These are phyloP conservation scores for Stylosanthes scabra DNA, from an alignment of 331 rosid genomes.

Conservation along the genomic window DNA sequence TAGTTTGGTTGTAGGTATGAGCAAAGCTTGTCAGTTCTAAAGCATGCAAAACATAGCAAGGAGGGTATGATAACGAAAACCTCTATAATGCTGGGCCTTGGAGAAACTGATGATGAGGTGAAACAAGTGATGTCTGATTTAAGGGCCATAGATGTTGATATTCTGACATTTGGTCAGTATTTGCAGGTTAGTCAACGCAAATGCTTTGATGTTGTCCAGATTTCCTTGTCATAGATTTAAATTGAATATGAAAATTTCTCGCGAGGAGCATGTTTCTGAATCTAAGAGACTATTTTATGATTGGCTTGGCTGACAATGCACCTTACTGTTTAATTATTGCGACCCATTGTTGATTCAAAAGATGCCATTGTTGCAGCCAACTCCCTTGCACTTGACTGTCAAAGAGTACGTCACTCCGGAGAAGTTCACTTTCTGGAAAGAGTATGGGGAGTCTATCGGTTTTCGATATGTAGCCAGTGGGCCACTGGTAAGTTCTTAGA, in stretches of 20 bases:
- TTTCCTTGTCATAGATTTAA: conserved; percentile 24
- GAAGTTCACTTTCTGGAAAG: conserved; percentile 90
- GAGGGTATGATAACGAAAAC: conserved; percentile 92
- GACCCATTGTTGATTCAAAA: conserved; percentile 21
- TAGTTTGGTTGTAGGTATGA: conserved; percentile 66
- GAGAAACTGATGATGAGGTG: conserved; percentile 92
- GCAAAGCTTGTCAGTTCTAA: conserved; percentile 86
- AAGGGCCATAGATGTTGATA: conserved; percentile 86
- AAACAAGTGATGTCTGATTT: conserved; percentile 80
- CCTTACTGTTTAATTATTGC: not conserved
- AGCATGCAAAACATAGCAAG: conserved; percentile 79
- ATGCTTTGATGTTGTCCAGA: conserved; percentile 23
- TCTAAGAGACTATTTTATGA: not conserved
- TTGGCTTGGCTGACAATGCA: conserved; percentile 20
- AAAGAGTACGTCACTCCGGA: conserved; percentile 90
- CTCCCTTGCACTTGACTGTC: conserved; percentile 93
- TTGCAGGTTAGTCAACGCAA: conserved; percentile 74
- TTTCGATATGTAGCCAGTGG: conserved; percentile 96
- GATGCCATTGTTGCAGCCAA: conserved; percentile 69
- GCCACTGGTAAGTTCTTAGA: conserved; percentile 77
- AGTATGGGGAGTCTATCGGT: conserved; percentile 93
- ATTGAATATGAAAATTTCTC: conserved; percentile 16
- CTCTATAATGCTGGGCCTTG: conserved; percentile 97
- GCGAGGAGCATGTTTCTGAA: not conserved
- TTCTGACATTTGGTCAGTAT: conserved; percentile 94